Conservation (phyloP, 225 moss, liverwort and hornwort genomes). For the Climacium dendroides region DNA sequence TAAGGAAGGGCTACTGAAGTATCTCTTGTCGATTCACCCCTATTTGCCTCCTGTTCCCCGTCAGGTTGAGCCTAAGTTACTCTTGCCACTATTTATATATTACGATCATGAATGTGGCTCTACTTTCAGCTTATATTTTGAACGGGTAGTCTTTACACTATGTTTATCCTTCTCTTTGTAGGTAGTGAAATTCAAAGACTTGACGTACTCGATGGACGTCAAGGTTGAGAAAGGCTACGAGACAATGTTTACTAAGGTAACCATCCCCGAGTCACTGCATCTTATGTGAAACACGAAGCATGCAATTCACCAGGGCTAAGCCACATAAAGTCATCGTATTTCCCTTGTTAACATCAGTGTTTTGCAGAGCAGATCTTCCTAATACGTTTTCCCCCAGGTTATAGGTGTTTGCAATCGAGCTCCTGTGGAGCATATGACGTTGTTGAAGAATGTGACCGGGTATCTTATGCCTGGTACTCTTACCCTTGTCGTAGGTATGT, state of each 20-base stretch:
- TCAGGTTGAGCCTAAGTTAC: constrained; percentile 40
- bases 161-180: constrained; percentile 11
- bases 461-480: constrained; percentile 95
- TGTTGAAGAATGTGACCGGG: constrained; percentile 69
- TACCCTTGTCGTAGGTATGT: constrained; percentile 80
- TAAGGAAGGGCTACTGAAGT: constrained; percentile 81
- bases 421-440: constrained; percentile 28
- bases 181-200: constrained; percentile 83
- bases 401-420: constrained; percentile 40
- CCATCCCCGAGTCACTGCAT: background rate
- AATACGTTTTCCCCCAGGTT: constrained; percentile 22
- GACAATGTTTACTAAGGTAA: constrained; percentile 91
- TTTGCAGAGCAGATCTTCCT: background rate
- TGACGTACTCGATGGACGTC: constrained; percentile 46
- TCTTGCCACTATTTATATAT: background rate
- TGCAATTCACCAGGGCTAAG: background rate
- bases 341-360: background rate
- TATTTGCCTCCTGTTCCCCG: constrained; percentile 58
- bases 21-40: constrained; percentile 57
- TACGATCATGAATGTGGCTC: background rate
- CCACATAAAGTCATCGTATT: background rate
- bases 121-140: background rate
- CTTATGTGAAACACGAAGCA: background rate
- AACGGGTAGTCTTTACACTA: background rate
- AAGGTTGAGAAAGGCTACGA: constrained; percentile 63